Base-by-base conservation (phyloP, 1,284 basidiomycete species). In the Ceratobasidium sp. region DNA sequence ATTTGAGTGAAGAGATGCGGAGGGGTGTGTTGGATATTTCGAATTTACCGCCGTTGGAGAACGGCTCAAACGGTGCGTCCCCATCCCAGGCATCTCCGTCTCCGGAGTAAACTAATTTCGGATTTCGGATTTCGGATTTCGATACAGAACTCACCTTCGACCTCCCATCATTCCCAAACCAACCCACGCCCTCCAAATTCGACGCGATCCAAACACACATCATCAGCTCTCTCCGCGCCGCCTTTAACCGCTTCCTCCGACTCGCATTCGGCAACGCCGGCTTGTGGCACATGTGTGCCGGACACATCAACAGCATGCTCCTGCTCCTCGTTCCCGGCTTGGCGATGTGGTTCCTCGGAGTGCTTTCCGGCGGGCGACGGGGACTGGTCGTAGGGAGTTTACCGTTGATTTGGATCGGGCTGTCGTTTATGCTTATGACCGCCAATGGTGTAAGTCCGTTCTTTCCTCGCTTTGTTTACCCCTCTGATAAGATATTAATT, bases 321-420 rank as follows among this genome's bases (percentile, higher is more conserved):
- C 17, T 74, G 20, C 40, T 67, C 42, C 50, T 69, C 28, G 74
- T 54, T 17, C 38, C 50, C 2, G 64, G 64, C 1, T 50, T 76
- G 42, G 23, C 64, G 12, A 7, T 76, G 23, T 67, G 74, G 65
- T 59, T 6, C 5, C n/a, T 67, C 7, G 74, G 40, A 13, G 33
- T 76, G 17, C 9, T 17, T 12, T 9, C 13, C 1, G 46, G 28
- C 10, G 42, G 52, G 1, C 50, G 62, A 15, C 38, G 33, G 13
- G 65, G 52, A 4, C 6, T 20, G 3, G 42, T 76, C 12, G 52
- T 17, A 2, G 64, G 64, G 26, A 67, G 64, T 48, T 28, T 67
- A 42, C 74, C 74, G n/a, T n/a, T 76, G 13, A 67, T 76, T 0
- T 67, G 74, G 74, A 40, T 76, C 3, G 74, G 74, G 20, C 1